Conservation (phyloP, 257 asterid species). For the Solanum okadae region DNA sequence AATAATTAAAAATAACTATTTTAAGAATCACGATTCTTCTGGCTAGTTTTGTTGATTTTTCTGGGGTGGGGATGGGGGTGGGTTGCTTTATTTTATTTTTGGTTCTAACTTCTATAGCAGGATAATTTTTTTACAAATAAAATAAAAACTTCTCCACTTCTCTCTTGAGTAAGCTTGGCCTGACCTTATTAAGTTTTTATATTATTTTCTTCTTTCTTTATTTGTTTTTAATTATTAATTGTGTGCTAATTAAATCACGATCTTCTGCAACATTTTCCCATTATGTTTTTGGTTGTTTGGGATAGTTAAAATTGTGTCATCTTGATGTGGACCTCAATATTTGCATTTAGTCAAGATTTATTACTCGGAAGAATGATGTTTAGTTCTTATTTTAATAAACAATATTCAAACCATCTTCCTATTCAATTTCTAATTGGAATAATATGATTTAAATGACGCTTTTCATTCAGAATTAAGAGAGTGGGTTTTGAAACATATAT, state of each 20-base stretch:
- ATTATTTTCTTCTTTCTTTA: background rate
- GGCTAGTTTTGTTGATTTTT: background rate
- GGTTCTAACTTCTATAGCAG: too few relatives aligned
- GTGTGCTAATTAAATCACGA: background rate
- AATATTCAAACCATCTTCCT: too few relatives aligned
- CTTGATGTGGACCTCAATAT: background rate
- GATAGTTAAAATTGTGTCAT: background rate
- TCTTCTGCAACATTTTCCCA: background rate
- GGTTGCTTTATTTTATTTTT: background rate
- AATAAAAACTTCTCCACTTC: background rate
- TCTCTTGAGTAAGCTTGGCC: background rate
- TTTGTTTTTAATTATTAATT: background rate
- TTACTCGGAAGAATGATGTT: background rate
- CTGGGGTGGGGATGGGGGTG: background rate
- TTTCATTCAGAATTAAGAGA: background rate
- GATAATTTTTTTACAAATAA: background rate
- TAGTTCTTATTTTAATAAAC: too few relatives aligned
- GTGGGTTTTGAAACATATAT: background rate
- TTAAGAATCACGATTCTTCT: background rate
- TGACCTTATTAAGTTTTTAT: background rate
- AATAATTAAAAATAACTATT: too few relatives aligned
- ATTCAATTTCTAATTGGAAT: background rate
- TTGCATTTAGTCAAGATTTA: background rate
- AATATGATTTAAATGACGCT: background rate
- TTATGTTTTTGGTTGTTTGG: background rate